Evolutionary conservation across 1,139 yeast species (phyloP).

Genomic region (Blastobotrys capitulatus): DNA sequence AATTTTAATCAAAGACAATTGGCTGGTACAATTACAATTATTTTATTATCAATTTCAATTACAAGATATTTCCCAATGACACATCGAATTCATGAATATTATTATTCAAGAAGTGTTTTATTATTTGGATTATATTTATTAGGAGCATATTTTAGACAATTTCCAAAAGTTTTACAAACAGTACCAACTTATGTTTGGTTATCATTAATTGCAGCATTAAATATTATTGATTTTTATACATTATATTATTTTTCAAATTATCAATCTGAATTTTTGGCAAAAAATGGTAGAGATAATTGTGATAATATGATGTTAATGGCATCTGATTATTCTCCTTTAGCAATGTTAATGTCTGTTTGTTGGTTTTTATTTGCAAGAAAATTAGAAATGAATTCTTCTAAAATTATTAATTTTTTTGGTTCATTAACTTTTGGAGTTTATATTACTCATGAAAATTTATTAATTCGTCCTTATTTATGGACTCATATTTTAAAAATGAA

Average conservation of each 20-base stretch:
- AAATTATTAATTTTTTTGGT: background rate
- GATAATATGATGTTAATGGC: slow-evolving; percentile 3
- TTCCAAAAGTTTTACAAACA: background rate
- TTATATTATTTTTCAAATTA: slow-evolving; percentile 4
- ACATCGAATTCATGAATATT: slow-evolving; percentile 3
- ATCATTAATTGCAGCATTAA: background rate
- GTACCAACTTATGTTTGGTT: background rate
- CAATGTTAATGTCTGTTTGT: background rate
- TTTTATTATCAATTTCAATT: background rate
- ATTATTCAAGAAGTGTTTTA: background rate
- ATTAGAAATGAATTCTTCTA: background rate
- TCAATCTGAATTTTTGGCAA: background rate
- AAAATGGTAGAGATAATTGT: slow-evolving; percentile 3
- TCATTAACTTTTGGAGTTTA: slow-evolving; percentile 1
- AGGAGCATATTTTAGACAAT: slow-evolving; percentile 1
- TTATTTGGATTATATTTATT: slow-evolving; percentile 2
- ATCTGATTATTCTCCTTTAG: background rate
- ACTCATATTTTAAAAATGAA: background rate
- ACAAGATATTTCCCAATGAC: slow-evolving; percentile 1
- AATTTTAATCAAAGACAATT: background rate
- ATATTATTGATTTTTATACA: background rate
- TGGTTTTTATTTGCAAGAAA: slow-evolving; percentile 2
- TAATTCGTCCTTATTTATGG: slow-evolving; percentile 3
- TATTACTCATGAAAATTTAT: slow-evolving; percentile 4
- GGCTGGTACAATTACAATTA: background rate